Conservation (phyloP, 768 basidiomycete species). For the Fomitopsis serialis region DNA sequence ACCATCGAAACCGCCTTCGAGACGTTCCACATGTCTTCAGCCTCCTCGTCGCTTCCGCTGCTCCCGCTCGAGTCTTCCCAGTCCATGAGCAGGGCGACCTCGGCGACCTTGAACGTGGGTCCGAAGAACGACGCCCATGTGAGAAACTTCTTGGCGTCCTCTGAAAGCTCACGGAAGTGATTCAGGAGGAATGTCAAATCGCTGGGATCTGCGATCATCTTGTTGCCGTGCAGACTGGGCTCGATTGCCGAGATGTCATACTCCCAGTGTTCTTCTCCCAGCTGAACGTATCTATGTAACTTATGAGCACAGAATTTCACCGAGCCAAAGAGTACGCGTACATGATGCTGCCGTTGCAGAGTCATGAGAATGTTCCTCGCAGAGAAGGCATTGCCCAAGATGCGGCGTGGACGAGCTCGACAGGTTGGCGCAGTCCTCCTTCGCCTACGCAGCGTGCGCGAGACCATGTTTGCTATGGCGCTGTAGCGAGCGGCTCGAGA, state of each 20-base stretch:
- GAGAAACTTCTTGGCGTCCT: constrained; percentile 62
- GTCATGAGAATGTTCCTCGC: constrained; percentile 59
- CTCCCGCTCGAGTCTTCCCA: constrained; percentile 57
- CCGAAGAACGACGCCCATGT: constrained; percentile 73
- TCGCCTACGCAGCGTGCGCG: constrained; percentile 56
- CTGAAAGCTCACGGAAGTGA: constrained; percentile 54
- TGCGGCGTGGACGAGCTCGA: constrained; percentile 48
- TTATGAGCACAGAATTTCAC: too few relatives aligned
- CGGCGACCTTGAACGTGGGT: constrained; percentile 71
- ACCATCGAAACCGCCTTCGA: constrained; percentile 47
- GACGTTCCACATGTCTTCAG: constrained; percentile 43
- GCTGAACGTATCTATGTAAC: constrained; percentile 52
- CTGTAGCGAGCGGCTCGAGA: constrained; percentile 53
- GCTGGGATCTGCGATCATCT: constrained; percentile 48
- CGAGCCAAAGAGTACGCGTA: constrained; percentile 30
- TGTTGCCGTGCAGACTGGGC: constrained; percentile 45
- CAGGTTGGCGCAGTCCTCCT: constrained; percentile 49
- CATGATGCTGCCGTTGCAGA: constrained; percentile 58
- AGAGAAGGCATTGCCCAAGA: constrained; percentile 70
- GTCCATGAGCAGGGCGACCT: constrained; percentile 70
- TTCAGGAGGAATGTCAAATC: constrained; percentile 57
- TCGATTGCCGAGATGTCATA: constrained; percentile 56
- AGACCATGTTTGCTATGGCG: constrained; percentile 54
- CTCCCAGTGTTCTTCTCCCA: constrained; percentile 67
- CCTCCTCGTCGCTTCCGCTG: constrained; percentile 42